These are phyloP conservation scores for Mucor saturninus DNA, from an alignment of 371 early-diverging fungal species.

Conservation along the genomic window DNA sequence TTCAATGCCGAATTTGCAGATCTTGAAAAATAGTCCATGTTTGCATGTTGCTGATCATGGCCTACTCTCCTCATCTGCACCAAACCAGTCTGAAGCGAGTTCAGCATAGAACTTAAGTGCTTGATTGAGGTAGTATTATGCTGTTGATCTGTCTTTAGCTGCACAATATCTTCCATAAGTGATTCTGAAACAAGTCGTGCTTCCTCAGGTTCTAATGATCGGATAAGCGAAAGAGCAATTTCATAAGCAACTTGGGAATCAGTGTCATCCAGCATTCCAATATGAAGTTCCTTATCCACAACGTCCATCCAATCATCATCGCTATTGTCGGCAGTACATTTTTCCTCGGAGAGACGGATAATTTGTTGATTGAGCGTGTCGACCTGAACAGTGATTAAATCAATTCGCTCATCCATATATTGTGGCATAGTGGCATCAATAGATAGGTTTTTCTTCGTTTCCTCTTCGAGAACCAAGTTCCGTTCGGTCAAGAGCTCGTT, in stretches of 20 bases:
- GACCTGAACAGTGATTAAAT: slow-evolving; percentile 34
- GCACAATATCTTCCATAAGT: slow-evolving; percentile 37
- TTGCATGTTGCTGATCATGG: neutral
- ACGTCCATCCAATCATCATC: slow-evolving; percentile 25
- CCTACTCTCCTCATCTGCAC: slow-evolving; percentile 24
- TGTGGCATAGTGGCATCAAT: slow-evolving; percentile 43
- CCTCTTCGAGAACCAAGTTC: slow-evolving; percentile 59
- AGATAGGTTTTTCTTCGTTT: slow-evolving; percentile 40
- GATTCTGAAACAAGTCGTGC: slow-evolving; percentile 36
- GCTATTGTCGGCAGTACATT: slow-evolving; percentile 5
- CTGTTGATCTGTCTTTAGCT: slow-evolving; percentile 23
- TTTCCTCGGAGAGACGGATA: neutral
- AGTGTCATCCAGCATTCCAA: slow-evolving; percentile 13
- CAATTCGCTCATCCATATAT: slow-evolving; percentile 85
- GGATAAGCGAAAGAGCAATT: slow-evolving; percentile 35
- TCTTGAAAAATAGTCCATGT: neutral
- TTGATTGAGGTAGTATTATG: slow-evolving; percentile 6
- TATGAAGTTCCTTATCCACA: slow-evolving; percentile 18
- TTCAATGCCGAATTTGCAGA: slow-evolving; percentile 7
- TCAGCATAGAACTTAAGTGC: slow-evolving; percentile 11
- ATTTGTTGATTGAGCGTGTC: slow-evolving; percentile 33
- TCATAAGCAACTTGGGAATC: slow-evolving; percentile 37
- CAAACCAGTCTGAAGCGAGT: slow-evolving; percentile 17
- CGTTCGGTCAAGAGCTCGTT: slow-evolving; percentile 70
- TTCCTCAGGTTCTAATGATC: slow-evolving; percentile 39